phyloP scores from a whole-genome alignment of 2,329 filamentous ascomycete species.

The Teratosphaeria destructans region DNA sequence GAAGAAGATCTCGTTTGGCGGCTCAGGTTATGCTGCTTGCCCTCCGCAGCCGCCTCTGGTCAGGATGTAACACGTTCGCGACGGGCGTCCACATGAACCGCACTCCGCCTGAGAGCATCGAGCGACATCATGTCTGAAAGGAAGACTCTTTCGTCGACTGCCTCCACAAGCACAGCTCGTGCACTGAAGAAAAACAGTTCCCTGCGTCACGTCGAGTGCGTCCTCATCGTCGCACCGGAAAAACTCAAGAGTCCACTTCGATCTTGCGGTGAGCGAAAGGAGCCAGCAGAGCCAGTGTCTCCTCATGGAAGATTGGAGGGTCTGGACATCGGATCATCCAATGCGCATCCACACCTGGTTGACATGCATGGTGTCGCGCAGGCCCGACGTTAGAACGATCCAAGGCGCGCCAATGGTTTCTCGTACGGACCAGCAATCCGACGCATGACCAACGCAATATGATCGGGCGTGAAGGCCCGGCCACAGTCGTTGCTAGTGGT shows the following conservation, averaged over 20 bases:
- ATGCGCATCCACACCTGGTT: neutral
- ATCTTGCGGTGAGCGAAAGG: neutral
- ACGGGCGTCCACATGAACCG: neutral
- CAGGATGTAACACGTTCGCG: neutral
- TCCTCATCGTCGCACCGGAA: neutral
- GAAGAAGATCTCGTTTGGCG: neutral
- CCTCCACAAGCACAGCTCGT: neutral
- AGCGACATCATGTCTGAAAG: neutral
- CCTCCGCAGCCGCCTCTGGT: neutral
- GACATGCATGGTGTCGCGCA: neutral
- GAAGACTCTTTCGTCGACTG: neutral
- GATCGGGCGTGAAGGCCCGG: neutral
- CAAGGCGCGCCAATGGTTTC: neutral
- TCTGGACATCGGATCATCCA: neutral
- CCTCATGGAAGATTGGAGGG: neutral
- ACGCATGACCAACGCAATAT: neutral
- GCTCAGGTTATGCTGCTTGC: neutral
- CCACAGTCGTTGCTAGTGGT: neutral
- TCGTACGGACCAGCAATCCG: neutral
- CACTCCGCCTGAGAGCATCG: neutral
- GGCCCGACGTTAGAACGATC: neutral
- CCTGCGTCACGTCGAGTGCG: neutral
- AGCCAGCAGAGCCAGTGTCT: neutral
- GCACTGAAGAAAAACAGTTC: neutral
- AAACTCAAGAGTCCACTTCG: neutral